phyloP scores from a whole-genome alignment of 148 eudicot genomes.

The Persicaria tinctoria region DNA sequence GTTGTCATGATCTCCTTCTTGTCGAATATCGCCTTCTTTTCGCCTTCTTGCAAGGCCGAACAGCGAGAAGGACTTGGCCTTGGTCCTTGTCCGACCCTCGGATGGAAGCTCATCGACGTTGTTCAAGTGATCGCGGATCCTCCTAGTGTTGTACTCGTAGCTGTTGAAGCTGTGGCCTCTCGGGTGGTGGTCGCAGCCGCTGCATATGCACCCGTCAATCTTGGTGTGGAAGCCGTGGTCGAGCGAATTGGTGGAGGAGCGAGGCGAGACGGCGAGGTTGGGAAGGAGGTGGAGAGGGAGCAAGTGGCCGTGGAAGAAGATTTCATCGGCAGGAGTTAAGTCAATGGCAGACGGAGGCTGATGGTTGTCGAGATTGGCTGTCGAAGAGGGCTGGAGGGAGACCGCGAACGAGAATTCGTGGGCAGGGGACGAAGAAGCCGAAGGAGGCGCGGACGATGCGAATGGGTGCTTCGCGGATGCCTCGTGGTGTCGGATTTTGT shows the following conservation, averaged over 20 bases:
- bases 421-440: constrained; percentile 32
- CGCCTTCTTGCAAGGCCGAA: constrained; percentile 28
- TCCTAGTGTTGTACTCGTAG: not conserved
- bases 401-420: constrained; percentile 44
- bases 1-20: constrained; percentile 25
- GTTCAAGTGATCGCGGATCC: not conserved
- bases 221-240: constrained; percentile 21
- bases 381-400: constrained; percentile 18
- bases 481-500: not conserved
- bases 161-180: not conserved
- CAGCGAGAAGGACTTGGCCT: constrained; percentile 52
- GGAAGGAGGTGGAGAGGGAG: constrained; percentile 68
- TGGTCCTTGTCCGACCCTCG: constrained; percentile 12
- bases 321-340: constrained; percentile 69
- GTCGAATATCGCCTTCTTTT: not conserved
- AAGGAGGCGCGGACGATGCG: constrained; percentile 10
- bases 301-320: constrained; percentile 69
- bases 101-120: not conserved
- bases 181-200: not conserved
- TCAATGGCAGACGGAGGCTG: constrained; percentile 33
- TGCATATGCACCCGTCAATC: not conserved
- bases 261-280: constrained; percentile 45
- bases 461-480: not conserved
- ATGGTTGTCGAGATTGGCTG: not conserved
- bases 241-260: constrained; percentile 47